Base-by-base conservation (phyloP, 768 basidiomycete genomes). In the Dioszegia hungarica region DNA sequence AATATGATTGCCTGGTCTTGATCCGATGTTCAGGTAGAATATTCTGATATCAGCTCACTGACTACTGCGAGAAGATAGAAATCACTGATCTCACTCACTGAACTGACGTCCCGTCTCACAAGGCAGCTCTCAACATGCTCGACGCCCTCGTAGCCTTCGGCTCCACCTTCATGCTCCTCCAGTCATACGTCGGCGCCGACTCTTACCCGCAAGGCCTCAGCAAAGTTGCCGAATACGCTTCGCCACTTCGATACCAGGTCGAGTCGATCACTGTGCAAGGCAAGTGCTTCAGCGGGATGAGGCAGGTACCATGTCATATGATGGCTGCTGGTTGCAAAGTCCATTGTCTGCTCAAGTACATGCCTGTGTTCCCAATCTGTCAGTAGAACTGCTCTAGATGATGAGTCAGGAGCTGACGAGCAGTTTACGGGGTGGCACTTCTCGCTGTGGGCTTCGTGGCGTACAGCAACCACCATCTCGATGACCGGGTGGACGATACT, bases 331-430 rank as follows among this genome's bases (percentile, higher is more conserved):
- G 49, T 2, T 51, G 49, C 24, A 51, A 51, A 15, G 19, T 51
- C 15, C 49, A 38, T 27, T 51, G 36, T 28, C 11, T 51, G 36
- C 15, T 51, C 20, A 33, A 51, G 20, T 51, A 24, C 19, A 25
- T 38, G 15, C 14, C 25, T n/a, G 17, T 51, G 12, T 51, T 38
- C 27, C 49, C 49, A 6, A 51, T 51, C 37, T 51, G 49, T 51
- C 37, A 51, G 49, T 51, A 9, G 3, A n/a, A 12, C 14, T 39
- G 20, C 47, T 24, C 3, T 33, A n/a, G 19, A 4, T 37, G 37
- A 37, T 38, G 31, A 33, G n/a, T n/a, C n/a, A n/a, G 6, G 31
- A 14, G 8, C 31, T 33, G 31, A 33, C 31, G 31, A 6, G 31
- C 17, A 37, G 49, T 51, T 36, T 51, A 24, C 37, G 49, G 49